A percentile compares a stretch with the other conserved stretches of the same genome.
phyloP scores from a whole-genome alignment of 208 protist genomes.

The Wallacemonas sp. region DNA sequence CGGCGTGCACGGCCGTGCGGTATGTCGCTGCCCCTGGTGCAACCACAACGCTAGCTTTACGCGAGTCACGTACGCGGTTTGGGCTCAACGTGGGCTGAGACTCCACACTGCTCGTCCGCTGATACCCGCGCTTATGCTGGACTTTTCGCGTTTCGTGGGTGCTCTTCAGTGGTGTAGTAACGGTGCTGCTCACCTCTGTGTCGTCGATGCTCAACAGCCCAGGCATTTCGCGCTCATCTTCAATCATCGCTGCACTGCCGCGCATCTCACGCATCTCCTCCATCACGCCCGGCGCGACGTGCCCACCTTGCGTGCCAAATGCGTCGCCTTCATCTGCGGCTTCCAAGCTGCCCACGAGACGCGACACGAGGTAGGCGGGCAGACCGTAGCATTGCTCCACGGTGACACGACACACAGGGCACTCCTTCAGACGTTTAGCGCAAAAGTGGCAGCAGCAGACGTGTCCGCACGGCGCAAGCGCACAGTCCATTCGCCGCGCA shows the following conservation, averaged over 20 bases:
- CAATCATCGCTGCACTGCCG: background rate
- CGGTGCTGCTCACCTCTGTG: too few species aligned
- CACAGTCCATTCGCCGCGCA: slow-evolving; percentile 40
- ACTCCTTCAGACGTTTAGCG: slow-evolving; percentile 34
- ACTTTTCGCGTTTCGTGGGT: too few species aligned
- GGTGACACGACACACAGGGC: slow-evolving; percentile 43
- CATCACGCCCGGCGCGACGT: background rate
- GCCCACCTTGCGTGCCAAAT: background rate
- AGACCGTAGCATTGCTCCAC: slow-evolving; percentile 38
- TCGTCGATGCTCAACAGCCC: background rate
- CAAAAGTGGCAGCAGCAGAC: slow-evolving; percentile 49
- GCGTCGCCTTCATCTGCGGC: slow-evolving; percentile 8
- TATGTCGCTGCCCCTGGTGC: too few species aligned
- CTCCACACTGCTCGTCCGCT: too few species aligned
- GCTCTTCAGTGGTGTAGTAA: too few species aligned
- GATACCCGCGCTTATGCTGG: too few species aligned
- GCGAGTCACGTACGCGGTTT: too few species aligned
- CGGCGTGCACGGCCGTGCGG: too few species aligned
- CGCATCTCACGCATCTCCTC: background rate
- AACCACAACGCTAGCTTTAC: too few species aligned
- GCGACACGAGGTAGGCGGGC: slow-evolving; percentile 35
- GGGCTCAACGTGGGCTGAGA: too few species aligned
- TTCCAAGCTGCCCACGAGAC: slow-evolving; percentile 14
- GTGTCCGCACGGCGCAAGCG: slow-evolving; percentile 45
- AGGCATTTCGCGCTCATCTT: slow-evolving; percentile 1